Evolutionary conservation across 2,329 filamentous ascomycete species (phyloP), one percentile per base, ranked within the genome.

Genomic region (Neonectria coccinea): DNA sequence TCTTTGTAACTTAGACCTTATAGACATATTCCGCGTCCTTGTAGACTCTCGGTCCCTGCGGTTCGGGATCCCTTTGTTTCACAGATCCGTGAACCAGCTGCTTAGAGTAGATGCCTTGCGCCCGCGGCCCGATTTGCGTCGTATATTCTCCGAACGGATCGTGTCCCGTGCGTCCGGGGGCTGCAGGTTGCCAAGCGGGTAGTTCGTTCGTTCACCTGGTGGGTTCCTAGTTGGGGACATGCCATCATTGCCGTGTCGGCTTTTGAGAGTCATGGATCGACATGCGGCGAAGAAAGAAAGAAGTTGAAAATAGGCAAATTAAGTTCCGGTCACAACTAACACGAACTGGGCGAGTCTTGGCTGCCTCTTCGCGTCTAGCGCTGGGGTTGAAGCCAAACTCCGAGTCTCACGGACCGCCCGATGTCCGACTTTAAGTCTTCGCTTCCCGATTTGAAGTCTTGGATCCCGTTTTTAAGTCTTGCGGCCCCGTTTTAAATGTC

Each of bases 331-430:
- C 36, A 39, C 39, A 8, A 42, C 39, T 42, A 4, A 29, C 22
- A 25, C 39, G 47, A 50, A 33, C 53, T 11, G 18, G 20, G 47
- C 27, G 59, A 36, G 47, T n/a, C 31, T 41, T 27, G 41, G 59
- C 22, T 54, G 18, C 59, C 59, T 27, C 29, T 48, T 57, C 47
- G 10, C 41, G 53, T 47, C 47, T 62, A 57, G 59, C 45, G 53
- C 12, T 33, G 41, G 41, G 12, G 44, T 25, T 47, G 44, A 47
- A n/a, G 11, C 14, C 20, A 14, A 25, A 18, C 14, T 6, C 29
- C 16, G 10, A 44, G 20, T 18, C 25, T 27, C 33, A n/a, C 9
- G 45, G 20, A 47, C 29, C 41, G 33, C 22, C 55, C 7, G 48
- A 50, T 57, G 16, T 31, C 54, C 47, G 39, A 42, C 14, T 52